Evolutionary conservation across 441 rosid species (phyloP).

Genomic region (Geranium incanum): DNA sequence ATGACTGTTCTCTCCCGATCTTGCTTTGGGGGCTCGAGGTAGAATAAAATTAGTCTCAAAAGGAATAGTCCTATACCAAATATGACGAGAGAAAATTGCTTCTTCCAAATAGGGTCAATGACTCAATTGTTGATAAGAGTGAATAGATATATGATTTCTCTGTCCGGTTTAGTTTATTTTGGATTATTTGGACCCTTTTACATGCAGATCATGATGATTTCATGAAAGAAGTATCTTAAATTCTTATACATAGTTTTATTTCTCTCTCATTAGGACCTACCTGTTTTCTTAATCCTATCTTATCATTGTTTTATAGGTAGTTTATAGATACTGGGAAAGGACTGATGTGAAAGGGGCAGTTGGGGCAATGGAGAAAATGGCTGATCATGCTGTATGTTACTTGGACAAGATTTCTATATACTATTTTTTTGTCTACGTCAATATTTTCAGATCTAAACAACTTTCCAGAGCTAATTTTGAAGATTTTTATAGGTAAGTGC

Average conservation of each 20-base stretch:
- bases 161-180: neutral
- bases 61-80: neutral
- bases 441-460: slow-evolving; percentile 1
- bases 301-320: slow-evolving; percentile 41
- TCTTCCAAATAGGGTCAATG: neutral
- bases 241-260: neutral
- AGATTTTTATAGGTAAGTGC: slow-evolving; percentile 57
- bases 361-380: slow-evolving; percentile 82
- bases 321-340: slow-evolving; percentile 83
- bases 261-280: neutral
- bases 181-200: neutral
- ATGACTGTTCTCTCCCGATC: neutral
- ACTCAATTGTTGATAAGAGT: neutral
- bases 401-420: neutral
- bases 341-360: slow-evolving; percentile 69
- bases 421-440: neutral
- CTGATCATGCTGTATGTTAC: slow-evolving; percentile 70
- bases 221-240: neutral
- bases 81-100: neutral
- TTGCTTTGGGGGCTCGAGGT: neutral
- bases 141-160: neutral
- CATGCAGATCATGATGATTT: neutral
- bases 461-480: slow-evolving; percentile 7
- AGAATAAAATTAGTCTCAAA: slow-evolving; percentile 1
- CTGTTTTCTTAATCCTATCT: slow-evolving; percentile 25